phyloP scores from a whole-genome alignment of 2,329 filamentous ascomycete species.

The Penicillium brevicompactum region DNA sequence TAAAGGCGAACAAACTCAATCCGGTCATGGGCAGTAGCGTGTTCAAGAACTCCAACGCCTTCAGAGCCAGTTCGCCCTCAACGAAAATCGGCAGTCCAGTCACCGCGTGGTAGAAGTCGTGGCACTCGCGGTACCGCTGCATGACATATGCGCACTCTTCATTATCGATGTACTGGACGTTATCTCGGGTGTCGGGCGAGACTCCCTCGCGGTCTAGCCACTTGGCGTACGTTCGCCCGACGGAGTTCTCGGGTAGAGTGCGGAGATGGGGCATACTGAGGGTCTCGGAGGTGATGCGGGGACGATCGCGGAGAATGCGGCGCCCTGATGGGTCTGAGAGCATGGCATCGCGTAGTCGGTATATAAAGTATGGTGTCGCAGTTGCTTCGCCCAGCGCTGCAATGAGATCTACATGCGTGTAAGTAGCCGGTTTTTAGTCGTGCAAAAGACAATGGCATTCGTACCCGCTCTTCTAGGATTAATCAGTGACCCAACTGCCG shows the following conservation, averaged over 20 bases:
- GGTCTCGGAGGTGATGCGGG: constrained; percentile 77
- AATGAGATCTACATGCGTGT: constrained; percentile 72
- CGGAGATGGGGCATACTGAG: constrained; percentile 72
- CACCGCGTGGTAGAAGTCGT: constrained; percentile 96
- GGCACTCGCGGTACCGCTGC: constrained; percentile 95
- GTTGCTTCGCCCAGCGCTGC: constrained; percentile 93
- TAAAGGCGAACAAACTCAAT: constrained; percentile 73
- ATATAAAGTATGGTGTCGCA: constrained; percentile 91
- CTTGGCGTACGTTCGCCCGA: constrained; percentile 78
- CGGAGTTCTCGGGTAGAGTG: constrained; percentile 67
- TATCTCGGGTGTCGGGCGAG: constrained; percentile 80
- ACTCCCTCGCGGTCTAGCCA: constrained; percentile 97
- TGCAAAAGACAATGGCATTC: background rate
- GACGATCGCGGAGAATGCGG: constrained; percentile 85
- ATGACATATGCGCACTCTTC: constrained; percentile 97
- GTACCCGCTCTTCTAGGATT: constrained; percentile 79
- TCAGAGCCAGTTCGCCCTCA: constrained; percentile 97
- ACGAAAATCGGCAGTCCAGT: constrained; percentile 86
- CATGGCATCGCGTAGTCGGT: constrained; percentile 90
- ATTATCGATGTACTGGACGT: constrained; percentile 89
- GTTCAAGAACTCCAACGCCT: constrained; percentile 96
- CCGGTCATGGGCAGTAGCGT: constrained; percentile 95
- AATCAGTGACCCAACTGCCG: constrained; percentile 62
- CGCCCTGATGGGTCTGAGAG: constrained; percentile 80
- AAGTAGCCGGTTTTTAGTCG: constrained; percentile 1